Base-by-base conservation (phyloP, 2,329 filamentous ascomycete species). In the Drechslera avenae region DNA sequence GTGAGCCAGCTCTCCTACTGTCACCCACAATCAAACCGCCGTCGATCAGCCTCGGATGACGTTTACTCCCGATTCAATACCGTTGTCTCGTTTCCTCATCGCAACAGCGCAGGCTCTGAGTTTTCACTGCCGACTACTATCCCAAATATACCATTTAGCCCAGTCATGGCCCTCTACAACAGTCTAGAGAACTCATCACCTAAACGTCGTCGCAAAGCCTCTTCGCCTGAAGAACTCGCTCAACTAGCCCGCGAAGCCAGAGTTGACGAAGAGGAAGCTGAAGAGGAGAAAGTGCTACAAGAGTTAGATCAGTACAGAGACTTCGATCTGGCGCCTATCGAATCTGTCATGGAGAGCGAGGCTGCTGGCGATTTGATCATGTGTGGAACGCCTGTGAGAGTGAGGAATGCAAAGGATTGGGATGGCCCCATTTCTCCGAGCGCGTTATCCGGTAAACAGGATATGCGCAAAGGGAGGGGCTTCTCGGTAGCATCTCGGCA, bases 271-370 rank as follows among this genome's bases (percentile, higher is more conserved):
- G 50, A 49, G 16, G 46, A 60, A 37, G 52, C 19, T 17, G 43
- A 37, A 2, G 49, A 52, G 23, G 19, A 35, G 14, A 36, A 19
- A 14, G 39, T 39, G 2, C 21, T 51, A 12, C 5, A 49, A 19
- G 46, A 56, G 8, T 17, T 59, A 4, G 47, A 60, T 3, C 36
- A 53, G 36, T 66, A 59, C 37, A 36, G 58, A 1, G 54, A 64
- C 14, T 43, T 60, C 12, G 63, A 66, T 47, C 57, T 68, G 14
- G 56, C 59, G 5, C 63, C 62, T 2, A 30, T 66, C 28, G 62
- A 67, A 18, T 50, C 52, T 1, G 46, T 63, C 7, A 53, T 64
- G 42, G 54, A 56, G 18, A 52, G 32, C 5, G 39, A 34, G 1
- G 7, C 35, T 3, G 58, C 56, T 1, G 63, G 57, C 0, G 61